Base-by-base conservation (phyloP, 306 rosid genomes). In the Cucumis hystrix region DNA sequence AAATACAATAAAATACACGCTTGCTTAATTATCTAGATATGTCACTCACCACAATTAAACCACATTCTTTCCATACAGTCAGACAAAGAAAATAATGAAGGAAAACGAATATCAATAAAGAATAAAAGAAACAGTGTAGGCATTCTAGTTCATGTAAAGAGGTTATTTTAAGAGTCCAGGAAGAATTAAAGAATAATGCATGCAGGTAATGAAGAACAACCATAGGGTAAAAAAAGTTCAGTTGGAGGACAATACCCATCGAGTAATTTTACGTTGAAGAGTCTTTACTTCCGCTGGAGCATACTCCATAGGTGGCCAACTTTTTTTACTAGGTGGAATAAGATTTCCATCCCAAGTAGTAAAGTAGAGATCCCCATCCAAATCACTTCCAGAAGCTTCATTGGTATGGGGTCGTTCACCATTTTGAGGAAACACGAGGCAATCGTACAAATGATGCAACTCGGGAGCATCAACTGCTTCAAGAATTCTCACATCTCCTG, bases 301-400 rank as follows among this genome's bases (percentile, higher is more conserved):
- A 39, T 93, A 93, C 59, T 83, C 79, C 98, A 93, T 93, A 37
- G 98, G 96, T 8, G 25, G 37, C 88, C 87, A 89, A 89, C 97
- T 93, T 85, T 78, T 91, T 85, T 89, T 93, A 77, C 90, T 67
- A n/a, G 97, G 95, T 58, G 98, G 97, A 80, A 93, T 83, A 65
- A 93, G 93, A 82, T 84, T 85, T 77, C 84, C 89, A 87, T 92
- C 96, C 97, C 97, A 95, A 8, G 97, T 95, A 78, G 87, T 93
- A 84, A 95, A 95, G 86, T 95, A 95, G 13, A 92, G 92, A 76
- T 95, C 98, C 61, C 93, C 97, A 15, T 95, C 97, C 72, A 92
- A 93, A 86, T 92, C 98, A 84, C 97, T 92, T 81, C 97, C 98
- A 83, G 97, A 92, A 82, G 98, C 97, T 85, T 95, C 98, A 82